Base-by-base conservation (phyloP, 2,329 filamentous ascomycete species). In the Talaromyces marneffei region DNA sequence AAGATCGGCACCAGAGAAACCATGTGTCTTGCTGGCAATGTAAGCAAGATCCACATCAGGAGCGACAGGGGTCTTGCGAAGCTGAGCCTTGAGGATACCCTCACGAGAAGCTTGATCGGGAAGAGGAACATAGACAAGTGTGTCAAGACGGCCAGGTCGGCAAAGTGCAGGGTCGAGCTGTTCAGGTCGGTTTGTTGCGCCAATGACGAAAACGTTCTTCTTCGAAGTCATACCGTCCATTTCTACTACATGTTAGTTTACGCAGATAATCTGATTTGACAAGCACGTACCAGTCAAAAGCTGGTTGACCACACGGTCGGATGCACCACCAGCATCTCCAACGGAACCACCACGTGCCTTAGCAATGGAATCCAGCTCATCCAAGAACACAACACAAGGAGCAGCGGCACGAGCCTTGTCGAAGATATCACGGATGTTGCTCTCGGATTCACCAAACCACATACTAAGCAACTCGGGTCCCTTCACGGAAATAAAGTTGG, bases 361-460 rank as follows among this genome's bases (percentile, higher is more conserved):
- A 78, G 95, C 94, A 75, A 99, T 99, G 0, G 94, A 99, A 74
- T 99, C 94, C 78, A 99, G 80, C 83, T 99, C 94, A 70, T 99
- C 94, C 66, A 99, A 85, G 88, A 99, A 99, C 70, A 99, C 94
- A 65, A 99, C 91, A 71, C 95, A 99, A 79, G 94, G 94, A 71
- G 94, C 94, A 64, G 95, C 94, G 65, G 94, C 95, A 75, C 94
- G 91, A 67, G 94, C 94, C 87, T 97, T 99, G 86, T 99, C 94
- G 78, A 99, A 99, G 72, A 99, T 99, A 77, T 99, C 94, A 75
- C 94, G 91, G 67, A 99, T 97, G 81, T 99, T 99, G 86, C 91
- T 96, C 82, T 99, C 95, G 59, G 94, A 99, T 82, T 99, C 94
- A 87, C 94, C 94, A 74, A 99, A 99, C 94, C 94, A 99, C 94